These are phyloP conservation scores for Tricholoma flavovirens DNA, from an alignment of 768 basidiomycete species.

Conservation along the genomic window DNA sequence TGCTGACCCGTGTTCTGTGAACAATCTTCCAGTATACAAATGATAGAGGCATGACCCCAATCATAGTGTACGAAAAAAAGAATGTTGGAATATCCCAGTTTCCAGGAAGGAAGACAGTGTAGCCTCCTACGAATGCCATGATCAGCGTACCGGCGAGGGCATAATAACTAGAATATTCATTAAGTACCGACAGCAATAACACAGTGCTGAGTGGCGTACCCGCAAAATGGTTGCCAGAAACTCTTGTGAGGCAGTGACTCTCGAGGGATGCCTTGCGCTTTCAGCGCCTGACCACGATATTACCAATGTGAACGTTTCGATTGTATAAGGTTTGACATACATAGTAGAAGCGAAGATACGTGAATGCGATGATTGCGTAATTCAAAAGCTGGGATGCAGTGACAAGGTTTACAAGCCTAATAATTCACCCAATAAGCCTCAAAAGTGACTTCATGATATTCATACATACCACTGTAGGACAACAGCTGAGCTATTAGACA, in stretches of 20 bases:
- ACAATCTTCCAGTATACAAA: constrained; percentile 44
- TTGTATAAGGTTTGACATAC: constrained; percentile 19
- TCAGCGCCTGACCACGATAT: constrained; percentile 29
- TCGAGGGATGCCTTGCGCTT: constrained; percentile 39
- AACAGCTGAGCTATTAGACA: constrained; percentile 41
- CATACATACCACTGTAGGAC: constrained; percentile 40
- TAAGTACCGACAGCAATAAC: background rate
- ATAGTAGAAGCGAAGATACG: constrained; percentile 42
- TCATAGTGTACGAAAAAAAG: constrained; percentile 45
- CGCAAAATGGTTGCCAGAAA: constrained; percentile 49
- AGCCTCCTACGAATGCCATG: constrained; percentile 46
- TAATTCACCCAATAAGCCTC: background rate
- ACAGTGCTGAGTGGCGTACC: constrained; percentile 21
- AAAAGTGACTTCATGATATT: background rate
- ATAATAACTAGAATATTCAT: constrained; percentile 32
- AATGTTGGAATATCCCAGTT: constrained; percentile 42
- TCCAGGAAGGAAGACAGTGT: constrained; percentile 47
- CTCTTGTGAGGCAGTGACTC: constrained; percentile 39
- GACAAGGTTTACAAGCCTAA: constrained; percentile 44
- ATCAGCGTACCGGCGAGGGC: constrained; percentile 36
- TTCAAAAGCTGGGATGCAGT: constrained; percentile 45
- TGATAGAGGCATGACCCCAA: constrained; percentile 35
- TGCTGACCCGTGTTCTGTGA: constrained; percentile 32
- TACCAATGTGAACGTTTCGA: background rate
- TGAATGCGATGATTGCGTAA: constrained; percentile 42